phyloP scores from a whole-genome alignment of 1,284 basidiomycete genomes.

The Entoloma clypeatum region DNA sequence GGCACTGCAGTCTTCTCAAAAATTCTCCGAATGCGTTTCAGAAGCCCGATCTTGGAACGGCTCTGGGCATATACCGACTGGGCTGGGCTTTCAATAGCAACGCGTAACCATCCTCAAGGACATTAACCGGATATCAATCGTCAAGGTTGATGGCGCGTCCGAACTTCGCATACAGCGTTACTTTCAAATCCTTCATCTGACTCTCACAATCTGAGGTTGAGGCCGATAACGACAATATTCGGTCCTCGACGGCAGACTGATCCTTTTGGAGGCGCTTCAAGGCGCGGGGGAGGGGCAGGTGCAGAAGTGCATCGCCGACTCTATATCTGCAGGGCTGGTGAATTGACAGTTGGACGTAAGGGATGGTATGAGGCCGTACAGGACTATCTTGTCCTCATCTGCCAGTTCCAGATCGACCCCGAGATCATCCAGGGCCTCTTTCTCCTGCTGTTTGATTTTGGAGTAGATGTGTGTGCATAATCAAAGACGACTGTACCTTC shows the following conservation, averaged over 20 bases:
- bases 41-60: too few species aligned
- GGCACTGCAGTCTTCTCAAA: too few species aligned
- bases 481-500: slow-evolving; percentile 48
- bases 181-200: slow-evolving; percentile 89
- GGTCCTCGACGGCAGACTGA: slow-evolving; percentile 53
- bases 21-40: too few species aligned
- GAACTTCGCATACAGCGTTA: slow-evolving; percentile 87
- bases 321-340: slow-evolving; percentile 61
- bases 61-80: too few species aligned
- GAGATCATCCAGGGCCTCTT: slow-evolving; percentile 90
- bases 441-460: slow-evolving; percentile 65
- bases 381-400: slow-evolving; percentile 76
- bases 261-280: slow-evolving; percentile 75
- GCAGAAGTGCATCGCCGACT: slow-evolving; percentile 87
- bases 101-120: not conserved
- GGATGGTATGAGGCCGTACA: slow-evolving; percentile 45
- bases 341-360: not conserved
- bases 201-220: slow-evolving; percentile 72
- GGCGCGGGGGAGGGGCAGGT: slow-evolving; percentile 70
- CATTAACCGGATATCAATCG: slow-evolving; percentile 11
- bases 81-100: not conserved
- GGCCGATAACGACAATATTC: slow-evolving; percentile 53
- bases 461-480: not conserved
- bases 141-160: slow-evolving; percentile 92
- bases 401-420: slow-evolving; percentile 85